Base-by-base conservation (phyloP, 306 rosid species). In the Hylodesmum podocarpum region DNA sequence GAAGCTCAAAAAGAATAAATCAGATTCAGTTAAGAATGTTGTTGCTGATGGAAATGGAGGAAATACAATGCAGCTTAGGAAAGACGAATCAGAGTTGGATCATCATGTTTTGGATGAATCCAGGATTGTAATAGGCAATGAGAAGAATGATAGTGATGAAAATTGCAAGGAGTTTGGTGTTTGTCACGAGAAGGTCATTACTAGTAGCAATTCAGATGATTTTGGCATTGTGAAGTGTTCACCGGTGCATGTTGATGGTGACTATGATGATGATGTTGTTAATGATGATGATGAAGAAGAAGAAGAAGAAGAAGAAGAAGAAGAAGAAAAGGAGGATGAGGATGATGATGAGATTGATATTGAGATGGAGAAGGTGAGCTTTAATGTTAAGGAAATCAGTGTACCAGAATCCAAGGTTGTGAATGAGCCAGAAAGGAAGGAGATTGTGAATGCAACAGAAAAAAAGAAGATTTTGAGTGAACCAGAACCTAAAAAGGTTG, bases 141-240 rank as follows among this genome's bases (percentile, higher is more conserved):
- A 40, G 34, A 77, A 78, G 27, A 36, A 14, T 73, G 78, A 70
- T 66, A 66, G 36, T 55, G 86, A 86, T 72, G 87, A 86, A 61
- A 70, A 75, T 63, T 84, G 86, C 67, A 78, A 78, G 83, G 90
- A 88, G 71, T 85, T 86, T 11, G 90, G 74, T 41, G 89, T 83
- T 59, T 91, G 88, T 39, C 69, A 75, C 80, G 91, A 89, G 18
- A 84, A 84, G 73, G 69, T 31, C 34, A 78, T 87, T 65, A 77
- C 84, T 25, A 72, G 78, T 25, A 72, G 78, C 76, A n/a, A 70
- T 72, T 58, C 50, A 59, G 59, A 82, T 65, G 69, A 75, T 68
- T 68, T 36, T 39, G 58, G 57, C 6, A 41, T 47, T 40, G 50
- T 29, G 21, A 58, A 58, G 39, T 15, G 21, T 58, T 14, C 65